These are phyloP conservation scores for Arabis alpina DNA, from an alignment of 345 rosid species.

Conservation along the genomic window DNA sequence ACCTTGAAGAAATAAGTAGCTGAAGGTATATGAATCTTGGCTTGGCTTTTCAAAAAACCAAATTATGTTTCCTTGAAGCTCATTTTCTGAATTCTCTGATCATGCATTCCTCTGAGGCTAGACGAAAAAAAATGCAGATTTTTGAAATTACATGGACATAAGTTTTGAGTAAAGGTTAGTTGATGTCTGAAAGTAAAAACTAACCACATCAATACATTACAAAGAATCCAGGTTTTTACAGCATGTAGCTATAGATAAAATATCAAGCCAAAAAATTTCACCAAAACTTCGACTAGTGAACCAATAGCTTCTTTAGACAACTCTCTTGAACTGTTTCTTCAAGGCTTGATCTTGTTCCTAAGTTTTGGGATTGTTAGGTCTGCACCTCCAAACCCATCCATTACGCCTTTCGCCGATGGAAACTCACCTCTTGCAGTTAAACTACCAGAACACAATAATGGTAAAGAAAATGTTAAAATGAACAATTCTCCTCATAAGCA, in stretches of 20 bases:
- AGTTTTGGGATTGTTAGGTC: conserved; percentile 73
- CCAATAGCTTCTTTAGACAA: conserved; percentile 6
- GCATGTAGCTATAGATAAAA: background rate
- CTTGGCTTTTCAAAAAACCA: background rate
- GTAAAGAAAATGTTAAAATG: background rate
- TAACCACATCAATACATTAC: conserved; percentile 26
- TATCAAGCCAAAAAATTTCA: conserved; percentile 21
- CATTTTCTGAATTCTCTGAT: background rate
- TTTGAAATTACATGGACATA: background rate
- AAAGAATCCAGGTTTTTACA: conserved; percentile 33
- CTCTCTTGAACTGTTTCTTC: conserved; percentile 36
- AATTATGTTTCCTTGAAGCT: background rate
- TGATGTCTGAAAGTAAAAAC: conserved; percentile 24
- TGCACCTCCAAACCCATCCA: conserved; percentile 98
- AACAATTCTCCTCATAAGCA: conserved; percentile 2
- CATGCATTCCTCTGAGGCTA: background rate
- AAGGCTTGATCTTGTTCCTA: conserved; percentile 48
- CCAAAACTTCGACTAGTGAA: conserved; percentile 12
- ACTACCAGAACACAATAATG: conserved; percentile 40
- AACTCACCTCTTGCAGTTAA: conserved; percentile 84
- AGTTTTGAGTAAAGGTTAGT: background rate
- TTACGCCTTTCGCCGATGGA: conserved; percentile 71
- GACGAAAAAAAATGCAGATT: background rate
- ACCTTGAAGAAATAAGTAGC: conserved; percentile 15
- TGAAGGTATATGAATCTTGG: background rate